Evolutionary conservation across 495 filamentous ascomycete genomes (phyloP).

Genomic region (Aspergillus cavernicola): DNA sequence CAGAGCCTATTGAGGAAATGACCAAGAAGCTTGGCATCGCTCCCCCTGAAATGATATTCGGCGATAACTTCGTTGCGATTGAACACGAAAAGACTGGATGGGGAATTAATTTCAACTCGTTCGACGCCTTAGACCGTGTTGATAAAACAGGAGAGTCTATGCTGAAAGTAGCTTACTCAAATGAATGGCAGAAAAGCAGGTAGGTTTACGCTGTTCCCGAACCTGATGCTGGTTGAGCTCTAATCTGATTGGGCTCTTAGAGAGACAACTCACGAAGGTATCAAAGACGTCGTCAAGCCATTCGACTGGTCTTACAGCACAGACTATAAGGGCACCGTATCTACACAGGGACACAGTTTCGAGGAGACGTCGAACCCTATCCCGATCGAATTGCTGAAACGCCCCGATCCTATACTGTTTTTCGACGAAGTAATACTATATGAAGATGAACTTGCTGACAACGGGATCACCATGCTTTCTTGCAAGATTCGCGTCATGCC

Average conservation of each 20-base stretch:
- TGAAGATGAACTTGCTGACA: slow-evolving; percentile 96
- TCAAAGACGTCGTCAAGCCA: slow-evolving; percentile 88
- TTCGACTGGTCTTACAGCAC: slow-evolving; percentile 98
- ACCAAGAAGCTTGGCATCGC: slow-evolving; percentile 72
- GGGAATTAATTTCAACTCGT: slow-evolving; percentile 75
- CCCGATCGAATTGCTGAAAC: slow-evolving; percentile 76
- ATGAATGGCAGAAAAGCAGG: slow-evolving; percentile 82
- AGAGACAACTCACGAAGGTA: slow-evolving; percentile 80
- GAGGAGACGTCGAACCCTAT: slow-evolving; percentile 57
- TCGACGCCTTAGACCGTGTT: slow-evolving; percentile 80
- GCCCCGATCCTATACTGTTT: slow-evolving; percentile 88
- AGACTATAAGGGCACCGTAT: slow-evolving; percentile 66
- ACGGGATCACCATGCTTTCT: slow-evolving; percentile 83
- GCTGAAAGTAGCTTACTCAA: slow-evolving; percentile 89
- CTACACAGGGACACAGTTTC: slow-evolving; percentile 37
- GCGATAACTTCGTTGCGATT: slow-evolving; percentile 79
- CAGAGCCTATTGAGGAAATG: slow-evolving; percentile 86
- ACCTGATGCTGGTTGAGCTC: background rate
- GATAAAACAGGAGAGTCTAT: slow-evolving; percentile 89
- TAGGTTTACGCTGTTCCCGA: slow-evolving; percentile 23
- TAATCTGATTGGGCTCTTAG: slow-evolving; percentile 37
- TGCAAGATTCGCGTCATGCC: slow-evolving; percentile 93
- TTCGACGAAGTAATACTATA: slow-evolving; percentile 94
- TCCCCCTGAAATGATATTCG: slow-evolving; percentile 98
- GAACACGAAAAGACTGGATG: slow-evolving; percentile 66